Base-by-base conservation (phyloP, 257 asterid genomes). In the Fraxinus quadrangulata region DNA sequence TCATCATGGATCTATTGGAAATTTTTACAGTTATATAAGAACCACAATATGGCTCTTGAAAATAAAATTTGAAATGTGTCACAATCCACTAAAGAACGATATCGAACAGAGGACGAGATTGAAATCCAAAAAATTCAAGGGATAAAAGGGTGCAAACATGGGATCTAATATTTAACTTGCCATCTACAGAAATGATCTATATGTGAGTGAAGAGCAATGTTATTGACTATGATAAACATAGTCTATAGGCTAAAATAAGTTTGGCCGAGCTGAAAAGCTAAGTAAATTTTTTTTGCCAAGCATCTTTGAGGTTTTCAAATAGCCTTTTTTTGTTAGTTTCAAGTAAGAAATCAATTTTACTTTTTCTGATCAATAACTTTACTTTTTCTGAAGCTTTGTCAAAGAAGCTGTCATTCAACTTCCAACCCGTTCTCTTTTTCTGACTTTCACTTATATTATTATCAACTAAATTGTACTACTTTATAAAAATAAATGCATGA, bases 141-240 rank as follows among this genome's bases (percentile, higher is more conserved):
- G 56, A 45, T 33, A 74, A 17, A 40, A 21, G 67, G 54, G 75
- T 54, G 59, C 72, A 84, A 6, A 47, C 73, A 83, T 7, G 77
- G 78, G 40, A 78, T 85, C 80, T 81, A 85, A 76, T 78, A 67
- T 49, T 87, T 85, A 71, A 86, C 80, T 98, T 93, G 95, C 71
- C 6, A 45, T 13, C 54, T n/a, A 45, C n/a, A 78, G 6, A 71
- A 81, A 76, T 63, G 67, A 39, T 31, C 47, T 26, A 45, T 26
- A 40, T 61, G 59, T 37, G 56, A n/a, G n/a, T n/a, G n/a, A 28
- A 42, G 74, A 76, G 19, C 59, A 71, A 68, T 7, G 61, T 6
- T 49, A 14, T 13, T 14, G n/a, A 47, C 56, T 47, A 47, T 12
- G n/a, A 4, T 47, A 3, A 14, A 6, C n/a, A 47, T 47, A 47